These are phyloP conservation scores for Ascochyta koolunga DNA, from an alignment of 2,329 filamentous ascomycete genomes.

Conservation along the genomic window DNA sequence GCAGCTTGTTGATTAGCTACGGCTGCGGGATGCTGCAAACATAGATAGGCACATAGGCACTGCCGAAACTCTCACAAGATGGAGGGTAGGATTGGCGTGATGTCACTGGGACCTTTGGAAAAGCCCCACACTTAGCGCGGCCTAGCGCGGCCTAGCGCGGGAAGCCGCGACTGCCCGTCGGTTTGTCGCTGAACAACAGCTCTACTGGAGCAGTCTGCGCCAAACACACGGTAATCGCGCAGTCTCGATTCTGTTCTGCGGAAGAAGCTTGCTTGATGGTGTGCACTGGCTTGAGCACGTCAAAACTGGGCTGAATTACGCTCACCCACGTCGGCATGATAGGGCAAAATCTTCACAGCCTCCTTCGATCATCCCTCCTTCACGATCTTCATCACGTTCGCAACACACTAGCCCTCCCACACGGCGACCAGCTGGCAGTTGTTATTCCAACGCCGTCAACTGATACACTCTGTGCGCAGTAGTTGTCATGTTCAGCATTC, in stretches of 20 bases:
- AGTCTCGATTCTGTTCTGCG: conserved; percentile 1
- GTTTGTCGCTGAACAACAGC: conserved; percentile 9
- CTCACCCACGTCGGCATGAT: conserved; percentile 1
- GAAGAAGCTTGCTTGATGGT: conserved; percentile 1
- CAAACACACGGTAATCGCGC: conserved; percentile 5
- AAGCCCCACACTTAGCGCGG: background rate
- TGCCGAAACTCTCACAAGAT: conserved; percentile 10
- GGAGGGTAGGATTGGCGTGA: conserved; percentile 5
- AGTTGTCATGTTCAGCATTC: too few relatives aligned
- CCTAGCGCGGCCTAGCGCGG: conserved; percentile 1
- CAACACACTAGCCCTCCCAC: background rate
- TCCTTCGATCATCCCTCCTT: background rate
- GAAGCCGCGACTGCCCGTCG: conserved; percentile 9
- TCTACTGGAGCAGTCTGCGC: conserved; percentile 1
- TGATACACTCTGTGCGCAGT: background rate
- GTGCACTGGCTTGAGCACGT: conserved; percentile 14
- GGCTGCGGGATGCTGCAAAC: conserved; percentile 14
- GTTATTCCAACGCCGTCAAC: background rate
- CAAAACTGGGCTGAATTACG: conserved; percentile 12
- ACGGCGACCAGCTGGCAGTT: too few relatives aligned
- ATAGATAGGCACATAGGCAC: too few relatives aligned
- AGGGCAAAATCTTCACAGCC: conserved; percentile 1
- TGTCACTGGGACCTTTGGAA: conserved; percentile 12
- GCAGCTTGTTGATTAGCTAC: conserved; percentile 6
- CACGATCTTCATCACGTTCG: background rate